Evolutionary conservation across 1,284 basidiomycete genomes (phyloP).

Genomic region (Trametes sp.): DNA sequence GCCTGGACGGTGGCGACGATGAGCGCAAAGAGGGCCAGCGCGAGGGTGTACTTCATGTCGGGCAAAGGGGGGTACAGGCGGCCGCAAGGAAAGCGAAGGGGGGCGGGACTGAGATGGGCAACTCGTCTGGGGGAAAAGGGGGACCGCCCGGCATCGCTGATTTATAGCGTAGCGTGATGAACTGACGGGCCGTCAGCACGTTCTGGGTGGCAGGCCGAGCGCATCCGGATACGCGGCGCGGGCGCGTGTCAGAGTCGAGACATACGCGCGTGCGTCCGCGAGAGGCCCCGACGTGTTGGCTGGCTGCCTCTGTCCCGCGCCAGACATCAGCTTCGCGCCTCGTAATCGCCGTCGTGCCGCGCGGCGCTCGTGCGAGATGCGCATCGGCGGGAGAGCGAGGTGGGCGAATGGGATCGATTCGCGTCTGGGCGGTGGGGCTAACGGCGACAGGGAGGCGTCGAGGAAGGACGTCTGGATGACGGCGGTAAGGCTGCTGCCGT

Average conservation of each 20-base stretch:
- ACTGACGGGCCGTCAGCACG: conserved; percentile 3
- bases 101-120: conserved; percentile 7
- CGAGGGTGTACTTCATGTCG: conserved; percentile 27
- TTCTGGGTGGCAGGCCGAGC: background rate
- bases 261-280: background rate
- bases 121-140: conserved; percentile 8
- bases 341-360: conserved; percentile 12
- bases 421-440: conserved; percentile 14
- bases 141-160: background rate
- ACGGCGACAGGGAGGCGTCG: conserved; percentile 11
- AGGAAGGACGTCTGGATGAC: background rate
- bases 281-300: background rate
- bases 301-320: conserved; percentile 1
- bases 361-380: background rate
- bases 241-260: conserved; percentile 11
- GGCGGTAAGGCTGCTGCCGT: conserved; percentile 4
- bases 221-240: background rate
- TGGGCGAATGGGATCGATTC: background rate
- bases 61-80: conserved; percentile 20
- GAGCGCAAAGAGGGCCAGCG: conserved; percentile 25
- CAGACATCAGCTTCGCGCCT: conserved; percentile 16
- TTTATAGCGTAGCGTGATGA: conserved; percentile 8
- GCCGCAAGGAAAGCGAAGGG: conserved; percentile 24
- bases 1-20: conserved; percentile 30
- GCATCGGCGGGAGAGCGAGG: background rate